Conservation (phyloP, 2,329 filamentous ascomycete species). For the Drechslerella coelobrocha region DNA sequence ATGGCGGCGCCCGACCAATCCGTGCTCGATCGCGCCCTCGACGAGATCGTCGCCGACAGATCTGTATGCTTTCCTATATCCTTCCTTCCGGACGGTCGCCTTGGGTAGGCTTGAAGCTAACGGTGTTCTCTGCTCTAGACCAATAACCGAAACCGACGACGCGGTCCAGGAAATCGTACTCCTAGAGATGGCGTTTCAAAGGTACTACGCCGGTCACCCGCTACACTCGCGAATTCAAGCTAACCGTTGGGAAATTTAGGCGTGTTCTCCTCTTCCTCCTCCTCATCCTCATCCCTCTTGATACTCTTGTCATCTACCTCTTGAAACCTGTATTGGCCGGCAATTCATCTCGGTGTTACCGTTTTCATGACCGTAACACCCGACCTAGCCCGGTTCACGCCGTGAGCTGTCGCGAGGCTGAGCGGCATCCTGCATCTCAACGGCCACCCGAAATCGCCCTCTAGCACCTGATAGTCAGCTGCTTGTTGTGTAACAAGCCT, state of each 20-base stretch:
- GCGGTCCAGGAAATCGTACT: constrained; percentile 49
- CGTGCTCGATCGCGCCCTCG: constrained; percentile 49
- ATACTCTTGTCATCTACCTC: constrained; percentile 38
- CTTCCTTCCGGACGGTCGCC: neutral
- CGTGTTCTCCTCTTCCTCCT: constrained; percentile 49
- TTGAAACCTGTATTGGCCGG: constrained; percentile 47
- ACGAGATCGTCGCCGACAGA: constrained; percentile 50
- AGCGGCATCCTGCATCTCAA: constrained; percentile 26
- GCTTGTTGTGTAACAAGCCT: constrained; percentile 30
- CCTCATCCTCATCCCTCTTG: constrained; percentile 45
- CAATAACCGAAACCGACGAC: constrained; percentile 46
- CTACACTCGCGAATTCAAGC: constrained; percentile 11
- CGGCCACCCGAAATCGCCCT: constrained; percentile 24
- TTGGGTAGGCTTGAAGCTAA: neutral
- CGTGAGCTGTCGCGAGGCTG: constrained; percentile 22
- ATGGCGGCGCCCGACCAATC: constrained; percentile 45
- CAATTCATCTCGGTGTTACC: constrained; percentile 38
- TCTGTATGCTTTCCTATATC: constrained; percentile 33
- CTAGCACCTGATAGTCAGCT: constrained; percentile 37
- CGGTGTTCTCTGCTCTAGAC: constrained; percentile 15
- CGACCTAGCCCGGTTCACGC: constrained; percentile 17
- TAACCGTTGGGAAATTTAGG: constrained; percentile 33
- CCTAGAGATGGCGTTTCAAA: constrained; percentile 52
- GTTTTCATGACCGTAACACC: constrained; percentile 16
- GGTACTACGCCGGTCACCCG: constrained; percentile 5